Evolutionary conservation across 345 rosid species (phyloP).

Genomic region (Citrus cavaleriei): DNA sequence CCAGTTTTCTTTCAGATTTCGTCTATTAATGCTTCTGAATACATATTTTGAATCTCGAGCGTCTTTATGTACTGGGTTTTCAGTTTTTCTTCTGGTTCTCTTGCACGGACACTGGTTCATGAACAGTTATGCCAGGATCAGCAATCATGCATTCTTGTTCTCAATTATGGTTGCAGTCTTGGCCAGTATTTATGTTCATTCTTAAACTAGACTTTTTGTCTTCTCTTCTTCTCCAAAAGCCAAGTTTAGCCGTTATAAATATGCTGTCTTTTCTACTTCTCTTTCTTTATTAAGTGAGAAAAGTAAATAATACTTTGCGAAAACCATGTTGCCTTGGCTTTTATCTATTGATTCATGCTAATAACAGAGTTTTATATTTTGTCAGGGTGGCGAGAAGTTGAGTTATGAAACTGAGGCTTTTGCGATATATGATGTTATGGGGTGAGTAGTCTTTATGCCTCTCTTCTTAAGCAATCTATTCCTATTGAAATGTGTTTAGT

Average conservation of each 20-base stretch:
- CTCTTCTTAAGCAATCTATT: slow-evolving; percentile 7
- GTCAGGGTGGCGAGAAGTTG: slow-evolving; percentile 60
- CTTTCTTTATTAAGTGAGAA: neutral
- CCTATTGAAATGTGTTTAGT: neutral
- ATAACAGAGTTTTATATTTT: slow-evolving; percentile 16
- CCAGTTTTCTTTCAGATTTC: neutral
- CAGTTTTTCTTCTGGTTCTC: neutral
- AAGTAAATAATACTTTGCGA: neutral
- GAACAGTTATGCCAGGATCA: neutral
- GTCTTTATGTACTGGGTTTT: neutral
- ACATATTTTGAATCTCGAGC: neutral
- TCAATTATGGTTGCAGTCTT: neutral
- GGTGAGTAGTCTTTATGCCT: slow-evolving; percentile 37
- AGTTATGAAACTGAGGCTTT: slow-evolving; percentile 91
- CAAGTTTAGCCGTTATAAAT: neutral
- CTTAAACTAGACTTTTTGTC: neutral
- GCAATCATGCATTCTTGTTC: neutral
- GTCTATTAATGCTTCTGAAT: neutral
- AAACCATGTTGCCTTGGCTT: neutral
- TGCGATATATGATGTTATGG: slow-evolving; percentile 87
- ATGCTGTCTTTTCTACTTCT: neutral
- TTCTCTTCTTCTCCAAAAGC: neutral
- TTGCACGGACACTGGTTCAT: neutral
- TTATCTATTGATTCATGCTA: neutral
- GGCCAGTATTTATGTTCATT: neutral